Base-by-base conservation (phyloP, 352 stramenopile genomes). In the Plasmopara muralis region DNA sequence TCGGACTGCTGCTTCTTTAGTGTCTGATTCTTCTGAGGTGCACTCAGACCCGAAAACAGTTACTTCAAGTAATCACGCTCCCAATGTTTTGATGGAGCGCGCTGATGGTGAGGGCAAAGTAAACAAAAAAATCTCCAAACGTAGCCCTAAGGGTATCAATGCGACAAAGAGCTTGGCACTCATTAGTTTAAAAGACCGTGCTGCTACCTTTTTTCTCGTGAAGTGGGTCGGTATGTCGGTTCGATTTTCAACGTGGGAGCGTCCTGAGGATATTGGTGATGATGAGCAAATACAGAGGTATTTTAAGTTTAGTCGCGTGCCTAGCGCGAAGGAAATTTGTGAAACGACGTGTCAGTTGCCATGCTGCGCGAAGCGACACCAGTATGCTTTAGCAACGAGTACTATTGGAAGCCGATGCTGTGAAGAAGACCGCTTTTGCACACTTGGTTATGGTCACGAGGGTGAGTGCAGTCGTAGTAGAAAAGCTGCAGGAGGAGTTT, bases 241-340 rank as follows among this genome's bases (percentile, higher is more conserved):
- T 47, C 74, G 83, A 42, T 93, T 83, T 43, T 93, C 83, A 34
- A 95, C 85, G 16, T 95, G 85, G 85, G 85, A 95, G 49, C 78
- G 81, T 4, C 77, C 83, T 0, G 80, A 95, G 55, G 85, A 95
- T 54, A 95, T 95, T 55, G 83, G 85, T 15, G 85, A 93, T 18
- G 83, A 93, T 55, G 83, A 90, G 43, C 81, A 93, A 38, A 90
- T 95, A 40, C 82, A 93, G 54, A 70, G 85, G 6, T 95, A 95
- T 53, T 93, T 93, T 68, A 93, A 92, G 60, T 84, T 90, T 42
- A 93, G 78, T 31, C 83, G 83, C 12, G 64, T 93, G 16, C 85
- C 85, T 6, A 93, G 73, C 29, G 67, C 76, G 5, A 93, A 93
- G 51, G 85, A 95, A 38, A 84, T 95, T 34, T 40, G 66, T 28